Conservation (phyloP, 345 rosid species). For the Microthlaspi erraticum region DNA sequence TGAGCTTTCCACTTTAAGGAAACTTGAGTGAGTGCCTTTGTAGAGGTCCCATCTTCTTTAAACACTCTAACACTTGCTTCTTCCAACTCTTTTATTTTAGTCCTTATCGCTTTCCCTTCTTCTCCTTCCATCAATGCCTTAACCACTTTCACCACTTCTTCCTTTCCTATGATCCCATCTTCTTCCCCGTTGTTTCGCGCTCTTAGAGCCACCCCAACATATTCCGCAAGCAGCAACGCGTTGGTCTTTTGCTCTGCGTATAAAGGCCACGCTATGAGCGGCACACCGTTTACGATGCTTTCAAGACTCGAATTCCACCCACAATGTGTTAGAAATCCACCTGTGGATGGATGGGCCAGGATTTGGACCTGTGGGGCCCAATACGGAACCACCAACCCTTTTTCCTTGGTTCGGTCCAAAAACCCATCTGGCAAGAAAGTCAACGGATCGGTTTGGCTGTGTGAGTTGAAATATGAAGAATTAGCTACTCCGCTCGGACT, state of each 20-base stretch:
- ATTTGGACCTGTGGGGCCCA: slow-evolving; percentile 43
- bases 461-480: slow-evolving; percentile 33
- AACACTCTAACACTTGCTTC: slow-evolving; percentile 18
- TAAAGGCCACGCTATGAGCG: slow-evolving; percentile 43
- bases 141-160: slow-evolving; percentile 36
- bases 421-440: slow-evolving; percentile 34
- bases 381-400: slow-evolving; percentile 28
- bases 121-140: slow-evolving; percentile 41
- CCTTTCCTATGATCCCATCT: slow-evolving; percentile 6
- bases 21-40: slow-evolving; percentile 19
- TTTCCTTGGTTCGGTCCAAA: slow-evolving; percentile 32
- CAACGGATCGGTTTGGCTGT: slow-evolving; percentile 29
- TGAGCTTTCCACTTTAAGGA: slow-evolving; percentile 34
- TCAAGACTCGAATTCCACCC: slow-evolving; percentile 44
- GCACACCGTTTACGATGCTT: slow-evolving; percentile 42
- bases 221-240: slow-evolving; percentile 30
- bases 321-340: slow-evolving; percentile 42
- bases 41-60: slow-evolving; percentile 34
- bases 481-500: slow-evolving; percentile 25
- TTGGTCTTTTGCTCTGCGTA: slow-evolving; percentile 42
- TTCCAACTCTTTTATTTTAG: slow-evolving; percentile 27
- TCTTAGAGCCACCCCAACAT: slow-evolving; percentile 16
- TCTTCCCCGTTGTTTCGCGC: background rate
- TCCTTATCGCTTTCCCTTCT: slow-evolving; percentile 27
- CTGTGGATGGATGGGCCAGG: slow-evolving; percentile 31